Base-by-base conservation (phyloP, 2,329 filamentous ascomycete species). In the Colletotrichum horii region DNA sequence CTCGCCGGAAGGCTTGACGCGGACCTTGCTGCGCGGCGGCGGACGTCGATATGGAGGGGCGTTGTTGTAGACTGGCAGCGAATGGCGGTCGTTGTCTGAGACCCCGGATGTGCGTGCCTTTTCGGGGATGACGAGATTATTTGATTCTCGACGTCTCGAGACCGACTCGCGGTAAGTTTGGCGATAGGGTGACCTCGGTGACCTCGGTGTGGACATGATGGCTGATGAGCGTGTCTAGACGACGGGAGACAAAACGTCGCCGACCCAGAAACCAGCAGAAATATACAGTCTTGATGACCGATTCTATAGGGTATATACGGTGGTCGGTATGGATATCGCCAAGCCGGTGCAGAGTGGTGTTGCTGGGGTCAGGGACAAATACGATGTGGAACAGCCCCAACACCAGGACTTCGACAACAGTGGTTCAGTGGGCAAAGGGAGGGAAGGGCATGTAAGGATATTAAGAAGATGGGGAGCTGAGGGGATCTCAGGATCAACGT, bases 1-100 rank as follows among this genome's bases (percentile, higher is more conserved):
- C 84, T 76, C 74, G 28, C 74, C 74, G 12, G 74, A 69, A 8
- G 74, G 74, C 71, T 64, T 76, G 12, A 76, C 71, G 95, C 93
- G 76, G 93, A 94, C 9, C 81, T 80, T 14, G 80, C 71, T 74
- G n/a, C 66, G 66, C 16, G 62, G 71, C 11, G 71, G 72, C 58
- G 71, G 62, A 34, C 38, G 32, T 11, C 64, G 61, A 28, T 62
- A 67, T 6, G 24, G 71, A 38, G 36, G 62, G 26, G 30, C 71
- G 15, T 76, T 30, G 60, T 76, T 36, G 66, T 76, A 71, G n/a
- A 74, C 61, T 4, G 74, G 74, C 7, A 76, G 60, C 15, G 62
- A 61, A 22, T 52, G n/a, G 11, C n/a, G 43, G 8, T 71, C 71
- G 9, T 30, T 22, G 48, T 28, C 38, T n/a, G 43, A 38, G 4